These are phyloP conservation scores for Yamadazyma membranifaciens DNA, from an alignment of 1,139 yeast genomes.

Conservation along the genomic window DNA sequence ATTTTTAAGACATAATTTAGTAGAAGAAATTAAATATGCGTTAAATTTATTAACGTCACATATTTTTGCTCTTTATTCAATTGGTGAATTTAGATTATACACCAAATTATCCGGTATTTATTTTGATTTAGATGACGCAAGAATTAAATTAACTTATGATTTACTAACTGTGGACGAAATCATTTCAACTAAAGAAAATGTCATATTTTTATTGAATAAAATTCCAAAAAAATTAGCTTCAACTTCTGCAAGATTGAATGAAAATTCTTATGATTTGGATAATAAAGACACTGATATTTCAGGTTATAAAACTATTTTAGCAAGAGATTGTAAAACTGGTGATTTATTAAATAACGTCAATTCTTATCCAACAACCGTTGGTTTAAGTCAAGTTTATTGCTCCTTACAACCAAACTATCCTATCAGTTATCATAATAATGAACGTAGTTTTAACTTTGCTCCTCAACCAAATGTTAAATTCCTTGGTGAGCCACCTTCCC, in stretches of 20 bases:
- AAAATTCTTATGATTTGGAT: constrained; percentile 40
- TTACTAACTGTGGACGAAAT: constrained; percentile 62
- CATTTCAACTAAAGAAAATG: constrained; percentile 53
- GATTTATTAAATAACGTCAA: constrained; percentile 50
- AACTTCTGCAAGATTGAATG: constrained; percentile 41
- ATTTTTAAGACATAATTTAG: constrained; percentile 33
- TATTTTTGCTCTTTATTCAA: constrained; percentile 66
- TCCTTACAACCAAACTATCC: constrained; percentile 78
- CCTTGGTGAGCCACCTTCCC: constrained; percentile 61
- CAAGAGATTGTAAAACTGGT: constrained; percentile 64
- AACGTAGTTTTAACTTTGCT: constrained; percentile 32
- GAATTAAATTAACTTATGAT: constrained; percentile 56
- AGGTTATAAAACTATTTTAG: constrained; percentile 71
- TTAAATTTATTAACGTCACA: constrained; percentile 59
- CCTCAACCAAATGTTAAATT: constrained; percentile 50
- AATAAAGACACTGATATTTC: constrained; percentile 57
- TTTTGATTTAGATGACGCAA: constrained; percentile 59
- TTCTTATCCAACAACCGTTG: constrained; percentile 55
- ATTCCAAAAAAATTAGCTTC: constrained; percentile 66
- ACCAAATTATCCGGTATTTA: constrained; percentile 53
- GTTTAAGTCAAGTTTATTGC: constrained; percentile 66
- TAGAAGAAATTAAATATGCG: constrained; percentile 58
- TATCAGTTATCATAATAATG: constrained; percentile 38
- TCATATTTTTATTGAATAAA: constrained; percentile 59
- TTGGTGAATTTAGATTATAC: constrained; percentile 64